A percentile compares a stretch with the other conserved stretches of the same genome.
These are phyloP conservation scores for Galerina marginata DNA, from an alignment of 768 basidiomycete species.

Conservation along the genomic window DNA sequence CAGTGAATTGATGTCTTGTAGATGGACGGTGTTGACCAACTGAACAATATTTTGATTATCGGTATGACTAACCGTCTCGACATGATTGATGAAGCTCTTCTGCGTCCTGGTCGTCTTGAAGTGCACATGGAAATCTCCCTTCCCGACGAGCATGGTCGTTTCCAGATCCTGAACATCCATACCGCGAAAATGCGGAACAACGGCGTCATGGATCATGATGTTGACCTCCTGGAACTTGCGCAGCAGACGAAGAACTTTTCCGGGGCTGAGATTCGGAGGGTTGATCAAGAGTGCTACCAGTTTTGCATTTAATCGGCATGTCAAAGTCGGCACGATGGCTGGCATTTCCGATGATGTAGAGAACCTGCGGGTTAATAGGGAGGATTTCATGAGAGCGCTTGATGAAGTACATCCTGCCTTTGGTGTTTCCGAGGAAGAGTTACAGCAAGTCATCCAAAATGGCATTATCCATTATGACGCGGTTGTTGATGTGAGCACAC, in stretches of 20 bases:
- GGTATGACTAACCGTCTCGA: slow-evolving; percentile 99
- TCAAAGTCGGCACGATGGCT: slow-evolving; percentile 97
- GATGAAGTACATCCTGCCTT: slow-evolving; percentile 96
- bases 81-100: slow-evolving; percentile 98
- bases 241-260: slow-evolving; percentile 93
- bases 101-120: slow-evolving; percentile 97
- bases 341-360: slow-evolving; percentile 97
- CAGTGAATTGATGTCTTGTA: slow-evolving; percentile 33
- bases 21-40: slow-evolving; percentile 99
- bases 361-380: slow-evolving; percentile 83
- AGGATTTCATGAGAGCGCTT: slow-evolving; percentile 88
- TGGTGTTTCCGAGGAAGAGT: slow-evolving; percentile 96
- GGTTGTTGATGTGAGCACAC: slow-evolving; percentile 72
- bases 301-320: slow-evolving; percentile 97
- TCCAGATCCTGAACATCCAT: slow-evolving; percentile 95
- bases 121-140: slow-evolving; percentile 99
- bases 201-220: slow-evolving; percentile 85
- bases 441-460: slow-evolving; percentile 91
- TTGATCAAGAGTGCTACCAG: slow-evolving; percentile 97
- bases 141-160: slow-evolving; percentile 90
- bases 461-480: slow-evolving; percentile 91
- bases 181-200: slow-evolving; percentile 94
- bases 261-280: slow-evolving; percentile 94
- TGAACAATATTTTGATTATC: slow-evolving; percentile 99
- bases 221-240: slow-evolving; percentile 85